Percentiles rank a stretch among this genome's conserved stretches.
Evolutionary conservation across 805 yeast species (phyloP).

Genomic region (Candida parachauliodes): DNA sequence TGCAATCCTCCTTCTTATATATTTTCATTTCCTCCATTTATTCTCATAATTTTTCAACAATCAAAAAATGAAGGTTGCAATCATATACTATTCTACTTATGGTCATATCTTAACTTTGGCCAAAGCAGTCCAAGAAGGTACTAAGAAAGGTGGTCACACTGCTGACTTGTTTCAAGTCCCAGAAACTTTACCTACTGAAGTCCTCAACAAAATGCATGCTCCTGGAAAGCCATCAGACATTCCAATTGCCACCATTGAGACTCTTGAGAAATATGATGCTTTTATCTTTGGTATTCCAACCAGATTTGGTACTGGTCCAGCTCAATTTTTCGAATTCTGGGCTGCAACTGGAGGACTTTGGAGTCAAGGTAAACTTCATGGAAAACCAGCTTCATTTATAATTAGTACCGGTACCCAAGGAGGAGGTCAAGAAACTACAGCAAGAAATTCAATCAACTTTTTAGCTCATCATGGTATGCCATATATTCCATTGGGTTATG

Average conservation of each 20-base stretch:
- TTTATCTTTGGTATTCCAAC: constrained; percentile 75
- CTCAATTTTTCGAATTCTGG: constrained; percentile 75
- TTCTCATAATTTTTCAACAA: background rate
- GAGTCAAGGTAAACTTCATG: constrained; percentile 65
- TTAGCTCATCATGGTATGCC: constrained; percentile 75
- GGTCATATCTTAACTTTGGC: constrained; percentile 76
- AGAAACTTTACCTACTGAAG: constrained; percentile 67
- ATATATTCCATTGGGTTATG: constrained; percentile 75
- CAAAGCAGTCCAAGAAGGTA: constrained; percentile 69
- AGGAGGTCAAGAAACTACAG: constrained; percentile 79
- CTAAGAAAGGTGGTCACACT: constrained; percentile 56
- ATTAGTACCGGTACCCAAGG: constrained; percentile 70
- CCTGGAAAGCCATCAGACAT: constrained; percentile 52
- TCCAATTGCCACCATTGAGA: constrained; percentile 57
- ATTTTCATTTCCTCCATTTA: background rate
- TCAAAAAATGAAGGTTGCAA: background rate
- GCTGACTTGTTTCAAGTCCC: constrained; percentile 77
- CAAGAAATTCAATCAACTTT: constrained; percentile 52
- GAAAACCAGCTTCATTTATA: constrained; percentile 72
- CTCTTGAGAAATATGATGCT: constrained; percentile 63
- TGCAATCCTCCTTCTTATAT: background rate
- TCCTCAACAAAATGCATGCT: constrained; percentile 63
- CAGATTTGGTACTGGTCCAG: constrained; percentile 70
- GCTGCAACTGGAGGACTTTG: constrained; percentile 75
- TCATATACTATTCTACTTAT: constrained; percentile 57